Percentiles rank a stretch among this genome's conserved stretches.
phyloP scores from a whole-genome alignment of 208 protist genomes.

The Entamoeba dispar region DNA sequence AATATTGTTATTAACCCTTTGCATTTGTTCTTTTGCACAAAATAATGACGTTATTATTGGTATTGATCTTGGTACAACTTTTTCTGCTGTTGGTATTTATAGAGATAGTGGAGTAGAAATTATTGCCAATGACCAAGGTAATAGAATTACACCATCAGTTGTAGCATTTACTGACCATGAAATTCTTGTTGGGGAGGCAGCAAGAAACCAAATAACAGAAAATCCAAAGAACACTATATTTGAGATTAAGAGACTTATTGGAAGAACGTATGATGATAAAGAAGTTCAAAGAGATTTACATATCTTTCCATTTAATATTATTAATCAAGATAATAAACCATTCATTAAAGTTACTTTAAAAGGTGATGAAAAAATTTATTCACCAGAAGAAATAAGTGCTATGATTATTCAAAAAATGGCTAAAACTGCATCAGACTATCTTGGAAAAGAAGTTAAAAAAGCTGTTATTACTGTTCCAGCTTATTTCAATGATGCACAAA shows the following conservation, averaged over 20 bases:
- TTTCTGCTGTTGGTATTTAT: constrained; percentile 19
- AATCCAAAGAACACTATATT: constrained; percentile 30
- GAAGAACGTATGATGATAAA: neutral
- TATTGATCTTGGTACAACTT: constrained; percentile 26
- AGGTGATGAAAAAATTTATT: constrained; percentile 35
- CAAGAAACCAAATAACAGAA: constrained; percentile 55
- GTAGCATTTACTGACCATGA: constrained; percentile 86
- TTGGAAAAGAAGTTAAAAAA: constrained; percentile 61
- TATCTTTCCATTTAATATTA: constrained; percentile 11
- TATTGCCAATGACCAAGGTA: constrained; percentile 48
- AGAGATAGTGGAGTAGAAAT: constrained; percentile 10
- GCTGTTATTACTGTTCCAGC: constrained; percentile 89
- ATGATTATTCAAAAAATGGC: constrained; percentile 87
- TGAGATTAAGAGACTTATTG: constrained; percentile 22
- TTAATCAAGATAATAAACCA: neutral
- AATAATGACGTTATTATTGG: neutral
- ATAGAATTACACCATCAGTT: constrained; percentile 88
- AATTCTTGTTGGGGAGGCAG: constrained; percentile 70
- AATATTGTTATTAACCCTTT: too few species aligned
- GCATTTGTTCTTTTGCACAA: too few species aligned
- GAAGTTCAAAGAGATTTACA: neutral
- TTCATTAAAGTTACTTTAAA: constrained; percentile 34
- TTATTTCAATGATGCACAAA: constrained; percentile 96
- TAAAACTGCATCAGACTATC: constrained; percentile 77
- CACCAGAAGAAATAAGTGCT: constrained; percentile 82